Percentiles rank a stretch among this genome's conserved stretches.
Conservation (phyloP, 2,329 filamentous ascomycete genomes). For the Penicillium sp. region DNA sequence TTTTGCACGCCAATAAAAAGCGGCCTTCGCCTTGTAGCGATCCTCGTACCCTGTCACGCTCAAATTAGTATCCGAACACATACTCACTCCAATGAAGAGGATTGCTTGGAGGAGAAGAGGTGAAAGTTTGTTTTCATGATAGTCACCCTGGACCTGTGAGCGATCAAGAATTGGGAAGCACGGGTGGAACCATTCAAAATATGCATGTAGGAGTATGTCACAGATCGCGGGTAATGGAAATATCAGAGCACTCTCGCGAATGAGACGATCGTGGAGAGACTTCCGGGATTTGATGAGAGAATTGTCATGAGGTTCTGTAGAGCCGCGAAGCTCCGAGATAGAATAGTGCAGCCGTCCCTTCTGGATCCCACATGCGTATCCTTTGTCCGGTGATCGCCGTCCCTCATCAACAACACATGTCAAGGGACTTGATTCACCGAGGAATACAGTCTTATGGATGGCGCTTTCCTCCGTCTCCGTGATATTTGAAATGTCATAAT, state of each 20-base stretch:
- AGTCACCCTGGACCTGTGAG: constrained; percentile 40
- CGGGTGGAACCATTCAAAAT: constrained; percentile 58
- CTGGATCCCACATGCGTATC: constrained; percentile 32
- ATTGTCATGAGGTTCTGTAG: constrained; percentile 17
- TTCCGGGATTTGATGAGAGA: constrained; percentile 26
- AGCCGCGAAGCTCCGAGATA: constrained; percentile 24
- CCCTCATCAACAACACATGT: constrained; percentile 49
- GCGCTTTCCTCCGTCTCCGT: constrained; percentile 4
- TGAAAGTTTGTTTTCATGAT: constrained; percentile 46
- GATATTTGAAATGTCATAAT: constrained; percentile 8
- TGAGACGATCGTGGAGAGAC: constrained; percentile 37
- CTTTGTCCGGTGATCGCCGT: constrained; percentile 26
- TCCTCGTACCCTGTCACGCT: constrained; percentile 47
- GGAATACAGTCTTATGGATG: constrained; percentile 39
- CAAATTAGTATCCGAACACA: constrained; percentile 51
- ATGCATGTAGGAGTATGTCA: constrained; percentile 49
- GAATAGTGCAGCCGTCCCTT: constrained; percentile 40
- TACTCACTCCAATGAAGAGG: constrained; percentile 55
- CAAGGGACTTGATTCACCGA: constrained; percentile 50
- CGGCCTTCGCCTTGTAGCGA: constrained; percentile 51
- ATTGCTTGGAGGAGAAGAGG: constrained; percentile 53
- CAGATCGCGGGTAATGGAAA: constrained; percentile 47
- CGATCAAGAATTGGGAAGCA: constrained; percentile 56
- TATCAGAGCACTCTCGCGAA: constrained; percentile 44
- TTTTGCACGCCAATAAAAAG: constrained; percentile 52